Conservation (phyloP, 164 flowering plant species). For the Magnolia sinica region DNA sequence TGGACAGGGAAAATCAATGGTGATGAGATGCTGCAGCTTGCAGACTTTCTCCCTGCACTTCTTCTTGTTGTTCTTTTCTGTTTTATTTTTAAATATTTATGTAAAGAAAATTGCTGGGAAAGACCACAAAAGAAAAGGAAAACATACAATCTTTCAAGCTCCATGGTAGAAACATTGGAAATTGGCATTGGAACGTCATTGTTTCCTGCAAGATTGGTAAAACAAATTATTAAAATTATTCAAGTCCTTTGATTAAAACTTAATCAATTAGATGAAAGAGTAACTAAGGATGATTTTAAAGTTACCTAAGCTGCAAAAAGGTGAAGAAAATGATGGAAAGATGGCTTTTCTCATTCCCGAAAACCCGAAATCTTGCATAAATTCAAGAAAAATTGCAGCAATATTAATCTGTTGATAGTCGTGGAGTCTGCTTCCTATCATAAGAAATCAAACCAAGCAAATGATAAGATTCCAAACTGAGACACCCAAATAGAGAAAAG, state of each 20-base stretch:
- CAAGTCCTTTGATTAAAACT: neutral
- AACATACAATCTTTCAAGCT: conserved; percentile 22
- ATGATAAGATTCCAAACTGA: neutral
- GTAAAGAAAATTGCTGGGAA: neutral
- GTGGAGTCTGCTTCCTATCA: neutral
- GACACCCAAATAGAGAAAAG: neutral
- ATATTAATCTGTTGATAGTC: neutral
- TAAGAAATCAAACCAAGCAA: neutral
- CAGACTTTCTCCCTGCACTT: neutral
- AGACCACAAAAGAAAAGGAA: neutral
- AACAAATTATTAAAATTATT: neutral
- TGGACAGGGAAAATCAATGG: neutral
- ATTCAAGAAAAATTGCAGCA: neutral
- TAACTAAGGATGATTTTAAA: too few relatives aligned
- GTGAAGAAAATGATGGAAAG: conserved; percentile 25
- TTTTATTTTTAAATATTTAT: neutral
- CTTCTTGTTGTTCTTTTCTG: neutral
- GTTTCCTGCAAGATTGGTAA: conserved; percentile 25
- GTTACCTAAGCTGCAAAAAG: conserved; percentile 24
- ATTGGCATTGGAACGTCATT: conserved; percentile 27
- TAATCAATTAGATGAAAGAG: neutral
- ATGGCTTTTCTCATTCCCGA: conserved; percentile 18
- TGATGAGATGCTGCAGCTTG: neutral
- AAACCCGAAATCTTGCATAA: neutral
- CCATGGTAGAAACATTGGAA: conserved; percentile 18